Base-by-base conservation (phyloP, 2,329 filamentous ascomycete genomes). In the Curvularia sp. region DNA sequence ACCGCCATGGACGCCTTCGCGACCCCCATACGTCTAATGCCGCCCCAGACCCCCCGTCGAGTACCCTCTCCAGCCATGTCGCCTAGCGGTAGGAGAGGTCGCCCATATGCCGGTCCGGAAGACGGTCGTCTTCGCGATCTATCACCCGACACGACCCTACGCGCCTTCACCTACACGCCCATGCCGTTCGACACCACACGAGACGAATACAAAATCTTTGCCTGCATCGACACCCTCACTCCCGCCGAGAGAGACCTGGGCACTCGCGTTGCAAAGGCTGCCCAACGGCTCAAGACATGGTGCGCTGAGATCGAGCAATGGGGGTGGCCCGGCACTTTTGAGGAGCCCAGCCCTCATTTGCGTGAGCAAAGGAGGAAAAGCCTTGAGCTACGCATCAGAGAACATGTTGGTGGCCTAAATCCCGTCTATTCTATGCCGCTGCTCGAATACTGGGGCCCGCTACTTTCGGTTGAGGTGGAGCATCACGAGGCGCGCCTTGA, bases 201-300 rank as follows among this genome's bases (percentile, higher is more conserved):
- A 48, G 75, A 77, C 59, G 72, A 78, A 55, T 78, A 78, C 67
- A 72, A 72, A n/a, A 70, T 80, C 41, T 74, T 77, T 33, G 65
- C 77, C 47, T 90, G 87, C 71, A 83, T 92, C 58, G 84, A 88
- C 60, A 81, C 80, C 35, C 86, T 89, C 15, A 88, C 88, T 1
- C 78, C 83, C 3, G 79, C 85, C 24, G 89, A 94, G 76, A 86
- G 89, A 67, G 87, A 89, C 15, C 88, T 94, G 75, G 90, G 88
- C 42, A 82, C 89, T 68, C 85, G 86, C 61, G 88, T 90, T 43
- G 90, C 90, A 42, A 77, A 88, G 60, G 88, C 89, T 15, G 89
- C 89, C 12, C 86, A 89, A 67, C 87, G 85, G 62, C 86, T 95
- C 61, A 84, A 89, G 75, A 84, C 86, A 70, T 95, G 91, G 91